Conservation (phyloP, 208 protist species). For the Entamoeba dispar region DNA sequence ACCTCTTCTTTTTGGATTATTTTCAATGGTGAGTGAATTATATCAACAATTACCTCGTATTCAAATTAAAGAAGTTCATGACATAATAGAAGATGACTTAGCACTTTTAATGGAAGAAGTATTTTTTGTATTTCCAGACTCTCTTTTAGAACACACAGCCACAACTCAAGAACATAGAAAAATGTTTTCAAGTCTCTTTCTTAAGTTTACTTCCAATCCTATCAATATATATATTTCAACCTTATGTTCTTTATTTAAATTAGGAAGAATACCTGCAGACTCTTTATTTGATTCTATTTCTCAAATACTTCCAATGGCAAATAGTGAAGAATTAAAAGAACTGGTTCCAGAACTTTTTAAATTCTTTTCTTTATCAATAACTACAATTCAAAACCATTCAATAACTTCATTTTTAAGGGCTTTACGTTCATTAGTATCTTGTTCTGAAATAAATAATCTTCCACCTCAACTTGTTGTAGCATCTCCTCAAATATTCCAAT, state of each 20-base stretch:
- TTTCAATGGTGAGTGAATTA: neutral
- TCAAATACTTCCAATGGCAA: neutral
- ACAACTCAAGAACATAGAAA: neutral
- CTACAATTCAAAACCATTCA: neutral
- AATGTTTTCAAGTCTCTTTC: neutral
- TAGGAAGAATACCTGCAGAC: neutral
- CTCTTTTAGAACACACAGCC: neutral
- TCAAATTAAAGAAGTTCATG: neutral
- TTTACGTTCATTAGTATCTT: neutral
- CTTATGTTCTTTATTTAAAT: neutral
- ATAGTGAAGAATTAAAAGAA: neutral
- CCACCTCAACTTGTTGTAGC: neutral
- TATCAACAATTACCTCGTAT: neutral
- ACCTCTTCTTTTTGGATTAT: neutral
- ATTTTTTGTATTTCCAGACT: neutral
- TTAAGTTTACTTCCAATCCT: neutral
- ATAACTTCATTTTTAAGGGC: neutral
- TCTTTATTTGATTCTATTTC: neutral
- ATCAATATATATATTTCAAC: neutral
- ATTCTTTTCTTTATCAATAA: neutral
- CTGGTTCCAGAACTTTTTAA: neutral
- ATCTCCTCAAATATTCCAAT: neutral
- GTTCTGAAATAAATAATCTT: neutral
- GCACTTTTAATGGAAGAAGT: neutral
- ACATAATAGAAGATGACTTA: neutral